Evolutionary conservation across 1,284 basidiomycete species (phyloP), one percentile per base, ranked within the genome.

Genomic region (Ustilago bromivora): DNA sequence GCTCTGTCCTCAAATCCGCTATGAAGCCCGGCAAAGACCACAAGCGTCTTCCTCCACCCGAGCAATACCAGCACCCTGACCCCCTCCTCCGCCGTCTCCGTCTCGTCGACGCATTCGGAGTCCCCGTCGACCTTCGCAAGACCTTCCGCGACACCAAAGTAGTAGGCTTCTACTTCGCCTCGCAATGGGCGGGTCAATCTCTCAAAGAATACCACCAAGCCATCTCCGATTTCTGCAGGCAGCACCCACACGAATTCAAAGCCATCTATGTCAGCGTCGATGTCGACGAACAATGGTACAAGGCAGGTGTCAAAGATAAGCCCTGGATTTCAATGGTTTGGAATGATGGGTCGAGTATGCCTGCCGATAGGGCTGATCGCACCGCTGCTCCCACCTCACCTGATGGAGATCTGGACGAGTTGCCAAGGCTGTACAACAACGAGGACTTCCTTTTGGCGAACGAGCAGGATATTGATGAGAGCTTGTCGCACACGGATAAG

Each of bases 391-490:
- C 67, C 5, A 46, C 64, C 10, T 19, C 31, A 19, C 41, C 76
- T 2, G 38, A 72, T 15, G 66, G 61, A n/a, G 67, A 63, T 11
- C 31, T 67, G 38, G 71, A 70, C 53, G 77, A 73, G 23, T 46
- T 73, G 19, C 78, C 81, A 8, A n/a, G 68, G 15, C 58, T 82
- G 36, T 74, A 78, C 66, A 80, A 82, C 62, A 72, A 73, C 46
- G 86, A 87, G 34, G 82, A 85, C 54, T 87, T 85, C 69, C 73
- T 87, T 46, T 80, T 87, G 13, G 86, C 86, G 9, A 81, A 78
- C 61, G 87, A 87, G 52, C 56, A 67, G 19, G 87, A 87, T 64
- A 81, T 87, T 32, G 87, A 87, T 66, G 82, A 82, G 53, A 76
- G 70, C 12, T 76, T 87, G 38, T 76, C 72, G 15, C 66, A 81